Conservation (phyloP, 257 asterid genomes). For the Petunia secreta region DNA sequence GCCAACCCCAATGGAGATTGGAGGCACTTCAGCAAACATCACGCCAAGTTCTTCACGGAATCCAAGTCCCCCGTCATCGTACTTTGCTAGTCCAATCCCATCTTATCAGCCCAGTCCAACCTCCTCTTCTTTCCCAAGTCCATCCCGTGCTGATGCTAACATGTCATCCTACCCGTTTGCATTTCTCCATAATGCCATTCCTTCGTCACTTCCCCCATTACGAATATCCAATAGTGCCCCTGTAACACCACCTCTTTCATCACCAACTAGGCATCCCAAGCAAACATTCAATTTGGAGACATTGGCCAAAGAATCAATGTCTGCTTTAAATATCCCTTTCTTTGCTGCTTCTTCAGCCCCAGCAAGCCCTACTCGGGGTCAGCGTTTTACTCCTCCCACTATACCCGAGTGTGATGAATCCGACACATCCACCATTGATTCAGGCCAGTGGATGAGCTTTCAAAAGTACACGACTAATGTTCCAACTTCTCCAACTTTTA, state of each 20-base stretch:
- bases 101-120: constrained; percentile 37
- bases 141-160: constrained; percentile 20
- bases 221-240: constrained; percentile 94
- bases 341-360: constrained; percentile 40
- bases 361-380: constrained; percentile 32
- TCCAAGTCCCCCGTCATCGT: constrained; percentile 38
- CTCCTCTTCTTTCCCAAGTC: constrained; percentile 40
- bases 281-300: constrained; percentile 39
- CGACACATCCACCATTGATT: constrained; percentile 79
- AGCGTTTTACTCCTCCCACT: constrained; percentile 70
- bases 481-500: constrained; percentile 59
- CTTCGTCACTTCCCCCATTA: constrained; percentile 75
- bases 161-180: constrained; percentile 33
- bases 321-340: constrained; percentile 33
- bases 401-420: constrained; percentile 97
- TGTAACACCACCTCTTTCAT: constrained; percentile 94
- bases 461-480: constrained; percentile 52
- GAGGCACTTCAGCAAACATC: constrained; percentile 36
- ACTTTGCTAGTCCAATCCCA: constrained; percentile 37
- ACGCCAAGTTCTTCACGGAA: constrained; percentile 32
- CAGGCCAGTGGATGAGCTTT: constrained; percentile 90
- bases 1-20: constrained; percentile 61
- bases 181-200: constrained; percentile 36
- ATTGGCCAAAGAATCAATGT: constrained; percentile 32
- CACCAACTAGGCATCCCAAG: constrained; percentile 74